phyloP scores from a whole-genome alignment of 2,329 filamentous ascomycete genomes.

The Xylariaceae sp. region DNA sequence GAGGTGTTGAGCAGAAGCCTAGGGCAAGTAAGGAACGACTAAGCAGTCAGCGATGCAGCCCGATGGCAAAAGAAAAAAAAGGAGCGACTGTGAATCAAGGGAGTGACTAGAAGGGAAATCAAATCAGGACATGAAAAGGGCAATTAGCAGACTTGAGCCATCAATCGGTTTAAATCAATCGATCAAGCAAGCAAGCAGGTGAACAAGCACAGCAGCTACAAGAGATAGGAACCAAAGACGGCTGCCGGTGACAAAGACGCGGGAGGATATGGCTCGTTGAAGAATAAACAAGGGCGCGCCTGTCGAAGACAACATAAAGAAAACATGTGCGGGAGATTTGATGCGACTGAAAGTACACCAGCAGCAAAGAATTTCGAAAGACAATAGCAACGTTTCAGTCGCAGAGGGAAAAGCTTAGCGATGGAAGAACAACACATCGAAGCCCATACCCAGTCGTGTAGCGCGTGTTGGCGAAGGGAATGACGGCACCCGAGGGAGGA shows the following conservation, averaged over 20 bases:
- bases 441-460: conserved; percentile 7
- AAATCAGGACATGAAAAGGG: conserved; percentile 15
- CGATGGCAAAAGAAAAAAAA: conserved; percentile 13
- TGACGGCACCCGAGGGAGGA: conserved; percentile 24
- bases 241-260: conserved; percentile 16
- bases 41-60: conserved; percentile 18
- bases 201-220: conserved; percentile 10
- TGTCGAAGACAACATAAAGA: not conserved
- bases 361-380: conserved; percentile 6
- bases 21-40: conserved; percentile 25
- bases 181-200: not conserved
- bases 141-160: conserved; percentile 14
- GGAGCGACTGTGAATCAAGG: conserved; percentile 19
- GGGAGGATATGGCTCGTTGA: conserved; percentile 10
- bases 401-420: too few species aligned
- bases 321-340: conserved; percentile 9
- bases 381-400: not conserved
- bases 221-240: conserved; percentile 12
- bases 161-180: conserved; percentile 21
- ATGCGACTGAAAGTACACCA: conserved; percentile 18
- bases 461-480: conserved; percentile 21
- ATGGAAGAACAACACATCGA: conserved; percentile 4
- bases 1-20: conserved; percentile 15
- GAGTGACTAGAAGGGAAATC: conserved; percentile 21
- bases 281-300: not conserved